Conservation (phyloP, 2,329 filamentous ascomycete species). For the Sclerotinia trifoliorum region DNA sequence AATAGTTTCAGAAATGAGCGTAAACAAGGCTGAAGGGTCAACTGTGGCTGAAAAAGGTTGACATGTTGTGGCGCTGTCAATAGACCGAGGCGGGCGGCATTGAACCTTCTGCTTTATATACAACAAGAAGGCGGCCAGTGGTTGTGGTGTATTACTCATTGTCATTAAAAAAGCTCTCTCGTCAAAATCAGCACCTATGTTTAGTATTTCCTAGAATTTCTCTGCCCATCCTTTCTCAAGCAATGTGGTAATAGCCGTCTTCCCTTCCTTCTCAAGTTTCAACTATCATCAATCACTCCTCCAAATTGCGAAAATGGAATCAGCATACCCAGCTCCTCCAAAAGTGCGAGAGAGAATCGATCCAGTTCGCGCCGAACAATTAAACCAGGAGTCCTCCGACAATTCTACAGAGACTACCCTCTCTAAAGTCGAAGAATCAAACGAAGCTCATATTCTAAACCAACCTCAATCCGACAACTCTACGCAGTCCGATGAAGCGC, state of each 20-base stretch:
- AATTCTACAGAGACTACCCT: background rate
- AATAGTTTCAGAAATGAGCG: too few species aligned
- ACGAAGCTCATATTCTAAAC: constrained; percentile 16
- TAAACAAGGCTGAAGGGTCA: background rate
- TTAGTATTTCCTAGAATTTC: background rate
- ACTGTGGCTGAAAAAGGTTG: background rate
- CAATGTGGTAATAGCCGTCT: constrained; percentile 9
- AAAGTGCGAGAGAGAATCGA: constrained; percentile 12
- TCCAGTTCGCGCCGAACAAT: background rate
- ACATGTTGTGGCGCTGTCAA: background rate
- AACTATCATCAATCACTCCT: background rate
- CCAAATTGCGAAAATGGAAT: constrained; percentile 1
- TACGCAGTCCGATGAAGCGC: background rate
- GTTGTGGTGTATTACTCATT: background rate
- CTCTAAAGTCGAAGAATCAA: background rate
- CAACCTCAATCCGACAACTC: background rate
- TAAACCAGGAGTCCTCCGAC: background rate
- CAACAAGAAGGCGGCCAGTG: background rate
- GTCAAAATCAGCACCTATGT: background rate
- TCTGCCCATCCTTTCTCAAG: background rate
- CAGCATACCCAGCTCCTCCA: background rate
- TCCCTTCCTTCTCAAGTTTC: background rate
- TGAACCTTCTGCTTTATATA: background rate
- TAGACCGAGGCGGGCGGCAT: constrained; percentile 2
- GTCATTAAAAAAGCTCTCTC: background rate